phyloP scores from a whole-genome alignment of 2,329 filamentous ascomycete species.

The Calonectria montana region DNA sequence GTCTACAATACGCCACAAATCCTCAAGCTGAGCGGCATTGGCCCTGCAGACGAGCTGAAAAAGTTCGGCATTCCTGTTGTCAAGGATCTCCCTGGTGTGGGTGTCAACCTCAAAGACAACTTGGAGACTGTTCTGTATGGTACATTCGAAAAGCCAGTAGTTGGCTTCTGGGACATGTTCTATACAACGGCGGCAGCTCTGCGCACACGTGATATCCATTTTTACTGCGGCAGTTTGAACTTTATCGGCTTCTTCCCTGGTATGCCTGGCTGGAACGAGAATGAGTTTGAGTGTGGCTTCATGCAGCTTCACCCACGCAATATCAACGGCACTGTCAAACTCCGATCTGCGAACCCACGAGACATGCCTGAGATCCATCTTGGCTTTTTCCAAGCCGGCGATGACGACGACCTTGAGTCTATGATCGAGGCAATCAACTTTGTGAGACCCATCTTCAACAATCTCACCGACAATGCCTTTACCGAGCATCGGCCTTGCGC shows the following conservation, averaged over 20 bases:
- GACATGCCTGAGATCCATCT: constrained; percentile 73
- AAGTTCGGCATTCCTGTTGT: not conserved
- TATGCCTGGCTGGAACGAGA: not conserved
- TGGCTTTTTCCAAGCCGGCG: constrained; percentile 68
- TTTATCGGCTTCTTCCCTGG: not conserved
- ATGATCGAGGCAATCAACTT: constrained; percentile 66
- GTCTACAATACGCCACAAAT: not conserved
- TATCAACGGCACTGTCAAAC: constrained; percentile 68
- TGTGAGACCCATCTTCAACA: constrained; percentile 50
- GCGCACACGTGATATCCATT: not conserved
- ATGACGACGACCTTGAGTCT: constrained; percentile 64
- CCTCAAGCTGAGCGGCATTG: not conserved
- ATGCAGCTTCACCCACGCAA: constrained; percentile 65
- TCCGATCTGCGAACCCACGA: constrained; percentile 71
- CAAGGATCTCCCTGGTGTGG: not conserved
- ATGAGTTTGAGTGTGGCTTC: not conserved
- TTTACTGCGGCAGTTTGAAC: not conserved
- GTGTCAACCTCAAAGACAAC: not conserved
- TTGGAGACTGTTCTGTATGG: not conserved
- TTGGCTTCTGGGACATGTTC: not conserved
- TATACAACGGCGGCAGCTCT: not conserved
- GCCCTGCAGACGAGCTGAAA: not conserved
- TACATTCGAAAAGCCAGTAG: not conserved
- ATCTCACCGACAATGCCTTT: constrained; percentile 29
- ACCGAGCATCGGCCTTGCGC: constrained; percentile 1